Base-by-base conservation (phyloP, 2,329 filamentous ascomycete genomes). In the Penicillium digitatum region DNA sequence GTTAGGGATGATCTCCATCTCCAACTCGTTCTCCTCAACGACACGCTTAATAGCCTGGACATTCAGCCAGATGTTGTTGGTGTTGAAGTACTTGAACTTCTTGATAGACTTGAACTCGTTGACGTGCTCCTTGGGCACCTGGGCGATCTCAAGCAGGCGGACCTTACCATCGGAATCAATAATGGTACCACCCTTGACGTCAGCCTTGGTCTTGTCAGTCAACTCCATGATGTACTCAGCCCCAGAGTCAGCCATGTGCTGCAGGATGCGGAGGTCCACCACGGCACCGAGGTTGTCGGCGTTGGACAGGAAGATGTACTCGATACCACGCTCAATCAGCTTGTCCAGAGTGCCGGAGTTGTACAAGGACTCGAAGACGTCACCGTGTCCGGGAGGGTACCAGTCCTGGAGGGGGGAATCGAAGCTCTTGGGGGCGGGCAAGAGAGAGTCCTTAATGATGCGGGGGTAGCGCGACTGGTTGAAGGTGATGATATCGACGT, bases 41-140 rank as follows among this genome's bases (percentile, higher is more conserved):
- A 99, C 91, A 58, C 94, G 92, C 88, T 97, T 97, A 79, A 99
- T 89, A 66, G 94, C 94, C 74, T 90, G 87, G 69, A 96, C 84
- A 81, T 96, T 96, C 83, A 99, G 89, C 94, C 94, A 99, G 79
- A 99, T 96, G 85, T 99, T 99, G 89, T 99, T 99, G 78, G 94
- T 99, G 86, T 99, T 99, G 88, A 99, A 99, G 87, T 99, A 99
- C 85, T 95, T 96, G 88, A 99, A 99, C 85, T 99, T 99, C 88
- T 99, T 99, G 84, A 99, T 99, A 46, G 92, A 96, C 87, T 99
- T 99, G 90, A 99, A 99, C 81, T 99, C 94, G 80, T 99, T 97
- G 76, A 94, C 90, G 79, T 99, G 94, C 82, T 99, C 90, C 86
- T 97, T 99, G 78, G 94, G 94, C 34, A 99, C 94, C 82, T 99